Evolutionary conservation across 306 rosid genomes (phyloP).

Genomic region (Acmispon strigosus): DNA sequence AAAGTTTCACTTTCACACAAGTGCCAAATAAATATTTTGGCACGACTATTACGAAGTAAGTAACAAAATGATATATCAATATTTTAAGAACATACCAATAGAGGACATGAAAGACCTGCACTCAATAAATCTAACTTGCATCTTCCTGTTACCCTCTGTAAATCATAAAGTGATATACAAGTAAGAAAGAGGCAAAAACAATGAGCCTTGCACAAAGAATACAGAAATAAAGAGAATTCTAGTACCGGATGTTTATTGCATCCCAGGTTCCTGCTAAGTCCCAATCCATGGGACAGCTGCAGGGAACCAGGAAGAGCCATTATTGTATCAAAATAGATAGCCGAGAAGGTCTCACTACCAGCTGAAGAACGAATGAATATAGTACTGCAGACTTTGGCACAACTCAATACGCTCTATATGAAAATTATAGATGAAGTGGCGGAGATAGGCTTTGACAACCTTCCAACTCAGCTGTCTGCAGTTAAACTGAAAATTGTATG

Average conservation of each 20-base stretch:
- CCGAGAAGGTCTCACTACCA: conserved; percentile 24
- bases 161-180: conserved; percentile 21
- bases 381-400: conserved; percentile 16
- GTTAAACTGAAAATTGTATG: conserved; percentile 13
- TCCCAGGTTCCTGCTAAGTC: conserved; percentile 47
- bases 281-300: conserved; percentile 67
- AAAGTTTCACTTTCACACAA: conserved; percentile 10
- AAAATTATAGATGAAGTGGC: not conserved
- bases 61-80: not conserved
- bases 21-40: not conserved
- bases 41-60: not conserved
- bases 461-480: conserved; percentile 30
- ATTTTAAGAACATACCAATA: conserved; percentile 37
- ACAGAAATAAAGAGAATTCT: not conserved
- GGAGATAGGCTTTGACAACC: conserved; percentile 19
- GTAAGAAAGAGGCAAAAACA: conserved; percentile 3
- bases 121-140: conserved; percentile 29
- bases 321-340: conserved; percentile 16
- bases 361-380: conserved; percentile 12
- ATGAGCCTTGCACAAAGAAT: not conserved
- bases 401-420: not conserved
- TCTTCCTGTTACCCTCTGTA: conserved; percentile 42
- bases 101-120: conserved; percentile 32
- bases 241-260: conserved; percentile 46
- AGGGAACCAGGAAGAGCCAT: conserved; percentile 84